Evolutionary conservation across 2,329 filamentous ascomycete genomes (phyloP), one percentile per base, ranked within the genome.

Genomic region (Penicillium thymicola): DNA sequence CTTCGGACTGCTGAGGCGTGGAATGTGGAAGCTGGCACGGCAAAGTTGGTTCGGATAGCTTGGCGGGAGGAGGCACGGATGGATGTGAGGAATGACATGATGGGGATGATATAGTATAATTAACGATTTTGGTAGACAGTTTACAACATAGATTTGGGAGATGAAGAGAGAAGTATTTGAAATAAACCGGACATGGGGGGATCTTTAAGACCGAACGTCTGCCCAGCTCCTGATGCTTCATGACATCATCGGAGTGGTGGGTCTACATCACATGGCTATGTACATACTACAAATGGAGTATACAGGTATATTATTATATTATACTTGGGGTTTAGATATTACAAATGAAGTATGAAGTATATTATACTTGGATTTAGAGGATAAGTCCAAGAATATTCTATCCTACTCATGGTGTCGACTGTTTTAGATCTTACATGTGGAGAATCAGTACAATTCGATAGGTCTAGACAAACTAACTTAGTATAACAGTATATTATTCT

Each of bases 1-100:
- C 46, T 55, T 11, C 66, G 65, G 7, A 60, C 56, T 7, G 65
- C 57, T 8, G 71, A 71, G 18, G 64, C 68, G 51, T 72, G 71
- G 55, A 74, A 67, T 42, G 66, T 32, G n/a, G 67, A 54, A 41
- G 55, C 54, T 16, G 59, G 51, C 9, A 57, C 32, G 16, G 38
- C 42, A 55, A 58, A 62, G 54, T 54, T 55, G 47, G 63, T 59
- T 45, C 60, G 61, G n/a, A 64, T 55, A 45, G 59, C 58, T 41
- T 64, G 67, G 59, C 60, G 67, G 32, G 63, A 61, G 42, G 46
- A 49, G 55, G 64, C 55, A 42, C 69, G 70, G 38, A 69, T 45
- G 28, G 69, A 58, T 32, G 68, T 55, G 56, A 75, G 64, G 63
- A 74, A 71, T 8, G 74, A 72, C 74, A 76, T 65, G 55, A 23